These are phyloP conservation scores for Periglandula ipomoeae DNA, from an alignment of 2,329 filamentous ascomycete genomes.

Conservation along the genomic window DNA sequence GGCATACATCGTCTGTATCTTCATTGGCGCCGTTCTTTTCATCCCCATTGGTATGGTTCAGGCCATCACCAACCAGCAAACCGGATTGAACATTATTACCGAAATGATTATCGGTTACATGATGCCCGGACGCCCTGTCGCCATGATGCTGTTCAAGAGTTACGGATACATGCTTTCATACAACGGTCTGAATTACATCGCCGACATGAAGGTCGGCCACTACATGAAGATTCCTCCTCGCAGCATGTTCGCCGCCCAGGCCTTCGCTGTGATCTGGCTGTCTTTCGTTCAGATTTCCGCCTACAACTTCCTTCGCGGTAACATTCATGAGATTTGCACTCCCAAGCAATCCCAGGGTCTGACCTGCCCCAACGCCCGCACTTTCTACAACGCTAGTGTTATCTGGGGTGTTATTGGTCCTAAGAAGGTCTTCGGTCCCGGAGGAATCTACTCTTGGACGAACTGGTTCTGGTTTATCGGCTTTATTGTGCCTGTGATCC, in stretches of 20 bases:
- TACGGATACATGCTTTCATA: slow-evolving; percentile 36
- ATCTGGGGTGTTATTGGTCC: slow-evolving; percentile 52
- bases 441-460: slow-evolving; percentile 35
- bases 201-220: slow-evolving; percentile 42
- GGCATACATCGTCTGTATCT: slow-evolving; percentile 30
- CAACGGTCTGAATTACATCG: slow-evolving; percentile 37
- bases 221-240: slow-evolving; percentile 46
- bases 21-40: slow-evolving; percentile 30
- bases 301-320: slow-evolving; percentile 32
- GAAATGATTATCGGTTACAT: slow-evolving; percentile 41
- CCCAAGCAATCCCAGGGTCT: slow-evolving; percentile 38
- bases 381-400: slow-evolving; percentile 51
- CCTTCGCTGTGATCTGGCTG: slow-evolving; percentile 31
- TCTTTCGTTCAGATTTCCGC: slow-evolving; percentile 27
- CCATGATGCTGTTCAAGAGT: slow-evolving; percentile 41
- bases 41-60: slow-evolving; percentile 36
- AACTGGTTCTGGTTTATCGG: slow-evolving; percentile 50
- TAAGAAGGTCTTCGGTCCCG: slow-evolving; percentile 23
- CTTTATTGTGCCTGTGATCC: slow-evolving; percentile 34
- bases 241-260: slow-evolving; percentile 37
- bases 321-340: slow-evolving; percentile 45
- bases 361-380: slow-evolving; percentile 46
- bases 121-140: slow-evolving; percentile 36
- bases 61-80: slow-evolving; percentile 40
- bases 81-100: slow-evolving; percentile 38